Base-by-base conservation (phyloP, 768 basidiomycete genomes). In the Leccinum broughii region DNA sequence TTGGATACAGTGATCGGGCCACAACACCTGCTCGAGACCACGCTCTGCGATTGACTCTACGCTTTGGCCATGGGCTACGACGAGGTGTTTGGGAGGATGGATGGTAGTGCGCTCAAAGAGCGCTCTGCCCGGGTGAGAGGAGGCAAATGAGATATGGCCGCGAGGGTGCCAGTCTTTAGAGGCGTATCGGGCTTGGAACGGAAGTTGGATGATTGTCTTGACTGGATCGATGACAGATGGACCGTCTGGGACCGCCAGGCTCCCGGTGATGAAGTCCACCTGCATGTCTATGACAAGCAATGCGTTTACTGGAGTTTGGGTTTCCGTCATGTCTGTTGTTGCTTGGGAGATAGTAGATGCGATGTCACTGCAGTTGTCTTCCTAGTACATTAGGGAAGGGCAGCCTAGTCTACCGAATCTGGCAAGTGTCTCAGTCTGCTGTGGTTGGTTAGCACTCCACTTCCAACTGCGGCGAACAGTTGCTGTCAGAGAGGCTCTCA, bases 1-100 rank as follows among this genome's bases (percentile, higher is more conserved):
- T 55, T 81, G 82, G 24, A 92, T 81, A 65, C 92, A 93, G 70
- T 93, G 92, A 63, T 85, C 85, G 0, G 92, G 92, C 92, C 92
- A 94, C 34, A 93, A 74, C 28, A 83, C 80, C 71, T 90, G 88
- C 46, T 78, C 70, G 4, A 60, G 74, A 64, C 37, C 75, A 74
- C 61, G 62, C 9, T 64, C 54, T 4, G 49, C 28, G 67, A 72
- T 68, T 10, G 61, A 22, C 20, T 22, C 0, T 28, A 59, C 49
- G 28, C 63, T 63, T 44, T 71, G 67, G 3, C 70, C 69, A 53
- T 51, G 70, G 60, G 64, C 75, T 68, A 72, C 46, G 37, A 72
- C 63, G 41, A 74, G 68, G 28, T 51, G 78, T 69, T 60, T 62
- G 8, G 68, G 80, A 69, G 65, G 75, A 41, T 54, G 57, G 55